Evolutionary conservation across 768 basidiomycete genomes (phyloP), one percentile per base, ranked within the genome.

Genomic region (Phanerochaete carnosa): DNA sequence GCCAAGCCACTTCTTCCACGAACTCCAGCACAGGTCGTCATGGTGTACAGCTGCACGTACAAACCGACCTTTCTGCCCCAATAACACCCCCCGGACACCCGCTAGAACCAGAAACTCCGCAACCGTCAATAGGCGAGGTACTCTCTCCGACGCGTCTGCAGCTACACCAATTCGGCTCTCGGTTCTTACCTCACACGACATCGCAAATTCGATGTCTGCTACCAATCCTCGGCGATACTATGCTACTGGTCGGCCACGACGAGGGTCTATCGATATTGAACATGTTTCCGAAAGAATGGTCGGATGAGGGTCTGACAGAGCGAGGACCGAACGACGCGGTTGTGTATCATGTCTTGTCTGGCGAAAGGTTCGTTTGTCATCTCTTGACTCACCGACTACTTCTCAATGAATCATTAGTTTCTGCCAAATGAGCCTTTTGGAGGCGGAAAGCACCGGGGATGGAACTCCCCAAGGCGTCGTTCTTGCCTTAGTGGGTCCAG

Each of bases 231-330:
- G 80, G 80, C 22, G 84, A 89, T 62, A 78, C 80, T 55, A 71
- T 90, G 39, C 58, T 94, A n/a, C 81, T 94, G 13, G 82, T 94
- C 28, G 92, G 92, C 3, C 88, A 90, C 59, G 88, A 91, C 62
- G 80, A 86, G 60, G 92, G 92, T 2, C 79, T 94, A 26, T 90
- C 89, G 1, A 90, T 94, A 6, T 73, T 94, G 52, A 88, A 94
- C 68, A 87, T 92, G 84, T 90, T 87, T 67, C 92, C 92, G 0
- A 79, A 84, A 64, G 87, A 89, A 62, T 87, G 83, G 84, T 76
- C 76, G 25, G 85, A 83, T 25, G 59, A 62, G 15, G 70, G 70
- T 6, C 59, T 70, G 45, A 55, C 51, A 19, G 65, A 74, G 46
- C 86, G 84, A 64, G 87, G 86, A 4, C 90, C 92, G 3, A 81